A percentile compares a stretch with the other conserved stretches of the same genome.
Conservation (phyloP, 805 yeast genomes). For the Starmera dryadoides region DNA sequence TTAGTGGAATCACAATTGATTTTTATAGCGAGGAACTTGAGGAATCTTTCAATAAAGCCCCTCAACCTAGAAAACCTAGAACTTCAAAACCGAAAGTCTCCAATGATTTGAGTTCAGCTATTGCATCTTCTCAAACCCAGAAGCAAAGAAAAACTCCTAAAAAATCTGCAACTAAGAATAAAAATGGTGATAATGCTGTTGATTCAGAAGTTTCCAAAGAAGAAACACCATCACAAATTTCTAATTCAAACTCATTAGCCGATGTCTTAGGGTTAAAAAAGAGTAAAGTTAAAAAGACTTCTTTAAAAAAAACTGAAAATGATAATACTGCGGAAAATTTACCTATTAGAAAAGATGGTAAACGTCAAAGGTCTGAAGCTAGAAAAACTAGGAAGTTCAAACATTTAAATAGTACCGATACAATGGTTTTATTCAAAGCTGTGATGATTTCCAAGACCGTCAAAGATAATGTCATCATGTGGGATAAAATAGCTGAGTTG, state of each 20-base stretch:
- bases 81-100: not conserved
- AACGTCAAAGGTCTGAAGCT: not conserved
- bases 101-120: too few relatives aligned
- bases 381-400: constrained; percentile 3
- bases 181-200: too few relatives aligned
- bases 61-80: not conserved
- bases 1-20: constrained; percentile 14
- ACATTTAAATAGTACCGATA: constrained; percentile 12
- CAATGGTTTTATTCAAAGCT: constrained; percentile 40
- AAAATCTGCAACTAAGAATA: too few relatives aligned
- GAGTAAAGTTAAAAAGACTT: not conserved
- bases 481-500: constrained; percentile 49
- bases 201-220: too few relatives aligned
- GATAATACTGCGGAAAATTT: too few relatives aligned
- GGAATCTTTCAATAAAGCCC: constrained; percentile 8
- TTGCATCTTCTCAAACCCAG: too few relatives aligned
- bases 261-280: not conserved
- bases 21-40: constrained; percentile 18
- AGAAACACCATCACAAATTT: too few relatives aligned
- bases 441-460: constrained; percentile 65
- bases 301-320: too few relatives aligned
- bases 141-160: too few relatives aligned
- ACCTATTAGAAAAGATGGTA: not conserved
- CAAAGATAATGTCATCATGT: constrained; percentile 49
- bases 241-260: too few relatives aligned